Percentiles rank a stretch among this genome's conserved stretches.
These are phyloP conservation scores for Apiospora saccharicola DNA, from an alignment of 2,329 filamentous ascomycete genomes.

Conservation along the genomic window DNA sequence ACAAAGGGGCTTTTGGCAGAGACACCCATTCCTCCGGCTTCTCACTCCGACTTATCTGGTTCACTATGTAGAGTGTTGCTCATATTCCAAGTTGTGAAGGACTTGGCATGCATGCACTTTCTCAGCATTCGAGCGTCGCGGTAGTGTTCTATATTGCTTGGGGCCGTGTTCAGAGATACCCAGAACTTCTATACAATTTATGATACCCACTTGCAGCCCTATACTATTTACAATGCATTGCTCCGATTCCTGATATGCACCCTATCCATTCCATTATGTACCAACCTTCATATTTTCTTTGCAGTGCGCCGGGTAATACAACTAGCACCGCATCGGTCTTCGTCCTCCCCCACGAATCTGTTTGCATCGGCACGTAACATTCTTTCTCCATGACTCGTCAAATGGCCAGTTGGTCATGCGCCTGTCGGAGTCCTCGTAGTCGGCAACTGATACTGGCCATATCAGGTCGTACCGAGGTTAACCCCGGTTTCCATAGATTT, in stretches of 20 bases:
- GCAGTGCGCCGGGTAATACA: neutral
- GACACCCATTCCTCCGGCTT: too few species aligned
- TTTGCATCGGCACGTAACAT: neutral
- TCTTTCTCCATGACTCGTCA: neutral
- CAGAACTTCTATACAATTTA: neutral
- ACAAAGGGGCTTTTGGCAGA: neutral
- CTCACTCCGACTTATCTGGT: too few species aligned
- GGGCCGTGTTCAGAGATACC: constrained; percentile 5
- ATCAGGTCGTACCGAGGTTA: neutral
- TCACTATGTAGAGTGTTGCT: neutral
- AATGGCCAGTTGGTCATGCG: neutral
- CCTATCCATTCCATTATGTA: neutral
- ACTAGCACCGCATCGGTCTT: neutral
- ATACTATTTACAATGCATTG: constrained; percentile 12
- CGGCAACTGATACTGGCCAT: neutral
- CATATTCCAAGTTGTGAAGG: neutral
- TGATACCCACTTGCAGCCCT: neutral
- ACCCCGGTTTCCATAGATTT: neutral
- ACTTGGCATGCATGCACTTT: neutral
- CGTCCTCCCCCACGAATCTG: neutral
- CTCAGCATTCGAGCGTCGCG: neutral
- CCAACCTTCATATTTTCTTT: neutral
- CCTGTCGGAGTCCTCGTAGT: neutral
- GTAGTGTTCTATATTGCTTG: neutral
- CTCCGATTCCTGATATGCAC: neutral